Conservation (phyloP, 768 basidiomycete genomes). For the Agrocybe pediades region DNA sequence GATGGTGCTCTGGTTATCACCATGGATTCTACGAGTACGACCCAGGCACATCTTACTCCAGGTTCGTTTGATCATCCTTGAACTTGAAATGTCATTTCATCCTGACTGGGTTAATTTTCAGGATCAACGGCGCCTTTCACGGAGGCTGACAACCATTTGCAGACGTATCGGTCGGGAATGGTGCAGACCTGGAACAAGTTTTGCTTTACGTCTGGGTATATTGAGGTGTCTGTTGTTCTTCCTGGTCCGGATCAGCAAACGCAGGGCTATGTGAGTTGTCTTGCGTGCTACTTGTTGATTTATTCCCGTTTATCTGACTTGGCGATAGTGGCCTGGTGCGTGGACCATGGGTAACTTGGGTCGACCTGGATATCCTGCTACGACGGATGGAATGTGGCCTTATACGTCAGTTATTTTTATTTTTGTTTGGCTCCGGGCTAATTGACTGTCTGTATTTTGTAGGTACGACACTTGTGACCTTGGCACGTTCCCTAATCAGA, state of each 20-base stretch:
- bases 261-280: slow-evolving; percentile 44
- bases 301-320: not conserved
- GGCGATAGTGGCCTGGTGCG: slow-evolving; percentile 72
- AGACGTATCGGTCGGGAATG: slow-evolving; percentile 75
- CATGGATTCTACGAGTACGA: slow-evolving; percentile 49
- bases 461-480: slow-evolving; percentile 73
- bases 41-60: slow-evolving; percentile 29
- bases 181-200: slow-evolving; percentile 92
- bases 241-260: slow-evolving; percentile 60
- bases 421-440: not conserved
- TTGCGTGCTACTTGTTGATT: not conserved
- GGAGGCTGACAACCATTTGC: slow-evolving; percentile 50
- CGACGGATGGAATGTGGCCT: slow-evolving; percentile 84
- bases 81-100: not conserved
- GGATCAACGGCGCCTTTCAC: slow-evolving; percentile 50
- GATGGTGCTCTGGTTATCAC: slow-evolving; percentile 70
- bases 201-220: slow-evolving; percentile 79
- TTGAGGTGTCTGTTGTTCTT: slow-evolving; percentile 65
- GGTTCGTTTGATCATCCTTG: slow-evolving; percentile 20
- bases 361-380: slow-evolving; percentile 76
- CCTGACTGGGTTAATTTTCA: slow-evolving; percentile 7
- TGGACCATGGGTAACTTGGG: slow-evolving; percentile 93
- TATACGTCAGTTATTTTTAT: slow-evolving; percentile 55
- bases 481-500: slow-evolving; percentile 79
- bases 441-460: not conserved